Base-by-base conservation (phyloP, 495 filamentous ascomycete genomes). In the Penicillium manginii region DNA sequence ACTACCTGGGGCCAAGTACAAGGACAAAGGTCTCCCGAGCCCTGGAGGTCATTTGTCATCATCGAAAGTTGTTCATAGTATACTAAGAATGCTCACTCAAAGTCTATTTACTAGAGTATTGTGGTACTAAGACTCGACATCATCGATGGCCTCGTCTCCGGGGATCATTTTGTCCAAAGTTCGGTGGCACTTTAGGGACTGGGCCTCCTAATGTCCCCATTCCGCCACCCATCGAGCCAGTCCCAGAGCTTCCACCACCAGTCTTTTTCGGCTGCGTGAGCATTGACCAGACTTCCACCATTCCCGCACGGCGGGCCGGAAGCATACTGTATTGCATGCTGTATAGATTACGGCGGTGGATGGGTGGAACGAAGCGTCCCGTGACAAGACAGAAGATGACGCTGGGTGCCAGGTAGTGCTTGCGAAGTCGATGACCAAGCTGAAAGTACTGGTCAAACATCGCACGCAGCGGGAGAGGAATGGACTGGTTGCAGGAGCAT, bases 391-490 rank as follows among this genome's bases (percentile, higher is more conserved):
- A 92, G 52, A 94, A 82, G 51, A 97, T 83, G 18, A 99, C 96
- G 15, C 86, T 82, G 0, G 91, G 92, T 0, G 91, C 91, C 32
- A 97, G 79, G 72, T 99, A 99, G 73, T 99, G 94, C 67, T 96
- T 96, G 54, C 91, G 89, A 19, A 99, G 89, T 32, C 94, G 89
- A 56, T 91, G 85, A 48, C 90, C 91, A 53, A 98, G 89, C 67
- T 97, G 91, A 74, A 96, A 96, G 76, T 99, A 98, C 65, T 97
- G 92, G 61, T 94, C 85, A 72, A 98, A 97, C 89, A 97, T 97
- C 26, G 89, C 88, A 32, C 85, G 84, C 56, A 97, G 87, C n/a
- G 90, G 84, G 3, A 99, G 85, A 2, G 94, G 94, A 19, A 96
- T 88, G 4, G 92, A 91, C 89, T 96, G 58, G 3, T 50, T 58